Evolutionary conservation across 805 yeast genomes (phyloP).

Genomic region (Saccharomycopsis sp.): DNA sequence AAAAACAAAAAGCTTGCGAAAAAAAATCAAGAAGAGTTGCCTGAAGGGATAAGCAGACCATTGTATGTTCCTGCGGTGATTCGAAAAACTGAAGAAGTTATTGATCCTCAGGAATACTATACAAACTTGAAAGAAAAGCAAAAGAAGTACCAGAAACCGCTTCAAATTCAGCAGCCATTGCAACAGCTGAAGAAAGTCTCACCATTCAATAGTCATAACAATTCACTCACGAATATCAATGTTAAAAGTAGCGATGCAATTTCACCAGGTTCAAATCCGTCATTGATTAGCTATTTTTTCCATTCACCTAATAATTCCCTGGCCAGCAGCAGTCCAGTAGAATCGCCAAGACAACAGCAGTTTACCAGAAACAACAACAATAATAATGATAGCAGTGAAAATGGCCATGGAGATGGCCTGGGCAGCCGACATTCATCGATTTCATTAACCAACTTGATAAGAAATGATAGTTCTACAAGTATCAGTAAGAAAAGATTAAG

Average conservation of each 20-base stretch:
- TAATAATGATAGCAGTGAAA: background rate
- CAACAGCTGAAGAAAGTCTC: slow-evolving; percentile 5
- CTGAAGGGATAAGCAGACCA: slow-evolving; percentile 36
- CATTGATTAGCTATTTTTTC: slow-evolving; percentile 1
- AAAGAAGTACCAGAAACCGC: background rate
- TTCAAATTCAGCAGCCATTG: background rate
- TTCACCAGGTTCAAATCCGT: slow-evolving; percentile 1
- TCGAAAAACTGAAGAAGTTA: slow-evolving; percentile 24
- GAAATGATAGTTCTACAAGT: background rate
- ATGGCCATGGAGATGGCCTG: no score
- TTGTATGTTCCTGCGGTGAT: slow-evolving; percentile 57
- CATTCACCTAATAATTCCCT: background rate
- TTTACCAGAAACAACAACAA: background rate
- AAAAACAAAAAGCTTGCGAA: slow-evolving; percentile 2
- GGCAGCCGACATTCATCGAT: background rate
- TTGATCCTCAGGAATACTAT: slow-evolving; percentile 16
- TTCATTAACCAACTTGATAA: background rate
- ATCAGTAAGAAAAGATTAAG: background rate
- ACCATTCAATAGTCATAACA: slow-evolving; percentile 3
- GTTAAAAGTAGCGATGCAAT: background rate
- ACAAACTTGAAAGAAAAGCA: slow-evolving; percentile 14
- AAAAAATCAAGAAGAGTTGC: slow-evolving; percentile 11
- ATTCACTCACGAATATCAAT: background rate
- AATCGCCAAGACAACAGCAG: background rate
- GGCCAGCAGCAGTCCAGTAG: background rate